Evolutionary conservation across 306 rosid genomes (phyloP), one percentile per base, ranked within the genome.

Genomic region (Glycyrrhiza uralensis): DNA sequence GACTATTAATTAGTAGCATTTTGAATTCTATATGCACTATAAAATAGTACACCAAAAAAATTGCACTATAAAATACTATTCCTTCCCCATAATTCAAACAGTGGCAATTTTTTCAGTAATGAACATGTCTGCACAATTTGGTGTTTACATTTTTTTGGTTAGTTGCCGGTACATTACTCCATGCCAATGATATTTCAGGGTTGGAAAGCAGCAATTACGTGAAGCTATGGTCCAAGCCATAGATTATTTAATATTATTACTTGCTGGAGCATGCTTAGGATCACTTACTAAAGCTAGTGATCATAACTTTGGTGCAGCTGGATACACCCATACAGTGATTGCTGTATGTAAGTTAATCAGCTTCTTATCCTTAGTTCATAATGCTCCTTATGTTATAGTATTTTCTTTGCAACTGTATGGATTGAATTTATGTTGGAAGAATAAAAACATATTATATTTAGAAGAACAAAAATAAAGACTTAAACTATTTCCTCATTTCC

Each of bases 251-350:
- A 94, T 91, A 77, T 80, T 94, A 69, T 85, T 94, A 50, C 96
- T 94, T 46, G 99, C 96, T 23, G 99, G 97, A 78, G 99, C 96
- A 49, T 89, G 97, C 89, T 86, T 91, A 83, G 99, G 99, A 84
- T 84, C 90, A 15, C 85, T 91, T 67, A 72, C 95, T 7, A 85
- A 86, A 66, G 36, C 77, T 14, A 82, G 82, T 60, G 97, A 94
- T 72, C 86, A 86, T 78, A 77, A 81, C 2, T 87, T 94, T 75
- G 99, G 96, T 15, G 93, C 90, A 61, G 47, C 63, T 62, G 96
- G 90, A 20, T 94, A 91, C 75, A 82, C 96, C 64, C 84, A 88
- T 59, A 85, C 99, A 39, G 89, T 94, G 65, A 91, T 94, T 80
- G 99, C 93, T 66, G 96, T 91, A 71, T 91, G 99, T 89, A 84